Base-by-base conservation (phyloP, 805 yeast species). In the Ogataea glucozyma region DNA sequence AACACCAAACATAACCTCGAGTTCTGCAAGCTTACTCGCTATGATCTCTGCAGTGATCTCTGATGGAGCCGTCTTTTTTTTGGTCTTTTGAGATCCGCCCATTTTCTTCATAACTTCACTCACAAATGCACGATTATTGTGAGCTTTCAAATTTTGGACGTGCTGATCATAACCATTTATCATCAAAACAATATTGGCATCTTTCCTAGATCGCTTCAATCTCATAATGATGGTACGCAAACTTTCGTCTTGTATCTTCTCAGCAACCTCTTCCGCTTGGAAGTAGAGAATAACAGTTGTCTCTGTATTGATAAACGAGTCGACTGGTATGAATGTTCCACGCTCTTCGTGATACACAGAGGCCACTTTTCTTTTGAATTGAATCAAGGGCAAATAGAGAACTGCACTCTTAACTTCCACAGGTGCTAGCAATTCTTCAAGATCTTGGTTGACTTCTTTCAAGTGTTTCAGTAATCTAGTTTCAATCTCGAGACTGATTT, bases 281-380 rank as follows among this genome's bases (percentile, higher is more conserved):
- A 71, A 79, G 34, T 72, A 67, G 1, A 83, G 45, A 1, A 76
- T 67, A 3, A 67, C 46, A 1, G 66, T 65, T 9, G 61, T 62
- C 53, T 83, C 89, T 5, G 67, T 64, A 1, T 68, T 46, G 2
- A 70, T 54, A 22, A 57, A 64, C 1, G 41, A 16, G 0, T 60
- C 64, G 36, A 75, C 66, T 0, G 90, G 90, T 8, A 76, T 69
- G 49, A 80, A 84, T 0, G 73, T 53, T 45, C 80, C 85, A 20
- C 67, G 65, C 1, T 56, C 56, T 8, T 63, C 48, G 52, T 78
- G 75, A 58, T 81, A 84, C 1, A 55, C 56, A 0, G 85, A 74
- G 16, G 61, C 66, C 4, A 73, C 68, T 13, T 63, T 64, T 31
- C 90, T 62, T 37, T 71, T 66, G 76, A 85, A 83, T 35, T 63